Conservation (phyloP, 139 green algal genomes). For the Trebouxia sp. region DNA sequence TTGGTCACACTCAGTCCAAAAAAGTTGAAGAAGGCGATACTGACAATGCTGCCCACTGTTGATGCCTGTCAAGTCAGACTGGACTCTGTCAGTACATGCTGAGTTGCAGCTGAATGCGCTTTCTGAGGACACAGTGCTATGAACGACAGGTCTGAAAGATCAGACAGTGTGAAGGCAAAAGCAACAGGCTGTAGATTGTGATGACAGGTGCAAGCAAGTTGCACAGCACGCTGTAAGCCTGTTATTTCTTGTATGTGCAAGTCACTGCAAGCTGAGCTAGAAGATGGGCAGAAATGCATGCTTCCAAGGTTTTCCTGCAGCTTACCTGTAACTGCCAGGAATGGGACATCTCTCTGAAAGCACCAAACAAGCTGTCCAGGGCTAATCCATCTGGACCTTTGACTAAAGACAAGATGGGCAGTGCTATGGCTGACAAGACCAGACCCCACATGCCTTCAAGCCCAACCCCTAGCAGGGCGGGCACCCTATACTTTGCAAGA, state of each 20-base stretch:
- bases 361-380: conserved; percentile 50
- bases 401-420: conserved; percentile 64
- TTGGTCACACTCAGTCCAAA: conserved; percentile 74
- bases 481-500: conserved; percentile 57
- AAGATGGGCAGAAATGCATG: no score
- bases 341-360: conserved; percentile 27
- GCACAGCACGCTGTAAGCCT: no score
- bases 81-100: background rate
- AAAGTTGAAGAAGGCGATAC: conserved; percentile 87
- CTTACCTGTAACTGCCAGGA: conserved; percentile 28
- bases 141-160: no score
- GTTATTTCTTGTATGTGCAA: no score
- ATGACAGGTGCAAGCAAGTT: no score
- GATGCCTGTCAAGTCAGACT: conserved; percentile 17
- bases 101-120: background rate
- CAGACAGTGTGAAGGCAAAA: no score
- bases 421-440: conserved; percentile 54
- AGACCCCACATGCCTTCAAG: conserved; percentile 78
- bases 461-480: conserved; percentile 74
- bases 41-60: conserved; percentile 51
- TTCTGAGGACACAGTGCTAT: no score
- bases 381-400: conserved; percentile 50
- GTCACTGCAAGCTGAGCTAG: no score
- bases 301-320: no score
- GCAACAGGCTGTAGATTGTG: no score